Conservation (phyloP, 768 basidiomycete species). For the Macrocybe gigantea region DNA sequence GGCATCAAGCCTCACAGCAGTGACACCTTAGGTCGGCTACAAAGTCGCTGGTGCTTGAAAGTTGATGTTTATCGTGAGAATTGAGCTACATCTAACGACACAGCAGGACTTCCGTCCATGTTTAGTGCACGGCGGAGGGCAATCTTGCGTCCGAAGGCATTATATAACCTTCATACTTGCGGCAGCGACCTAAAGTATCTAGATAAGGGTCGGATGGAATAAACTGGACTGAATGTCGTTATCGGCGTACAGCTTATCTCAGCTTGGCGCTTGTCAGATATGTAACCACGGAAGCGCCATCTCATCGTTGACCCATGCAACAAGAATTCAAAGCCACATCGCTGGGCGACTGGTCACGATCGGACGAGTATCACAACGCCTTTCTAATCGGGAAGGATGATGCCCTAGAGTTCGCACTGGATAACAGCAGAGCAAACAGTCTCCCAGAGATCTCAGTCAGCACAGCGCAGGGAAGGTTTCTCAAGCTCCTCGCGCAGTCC, state of each 20-base stretch:
- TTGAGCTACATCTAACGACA: too few relatives aligned
- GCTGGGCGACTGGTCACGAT: constrained; percentile 42
- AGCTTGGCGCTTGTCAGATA: not conserved
- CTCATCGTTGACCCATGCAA: not conserved
- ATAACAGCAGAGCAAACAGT: constrained; percentile 35
- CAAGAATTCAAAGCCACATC: constrained; percentile 5
- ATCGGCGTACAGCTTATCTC: not conserved
- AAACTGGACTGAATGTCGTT: too few relatives aligned
- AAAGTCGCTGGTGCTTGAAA: too few relatives aligned
- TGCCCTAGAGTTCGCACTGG: constrained; percentile 32
- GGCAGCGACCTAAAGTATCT: too few relatives aligned
- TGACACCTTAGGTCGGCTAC: too few relatives aligned
- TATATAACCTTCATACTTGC: too few relatives aligned
- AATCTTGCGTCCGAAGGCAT: too few relatives aligned
- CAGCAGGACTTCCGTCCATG: too few relatives aligned
- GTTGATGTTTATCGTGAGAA: too few relatives aligned
- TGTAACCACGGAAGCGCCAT: not conserved
- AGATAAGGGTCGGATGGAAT: too few relatives aligned
- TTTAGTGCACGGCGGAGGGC: too few relatives aligned
- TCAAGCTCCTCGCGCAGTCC: constrained; percentile 45
- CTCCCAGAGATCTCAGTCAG: constrained; percentile 50
- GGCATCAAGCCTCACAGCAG: too few relatives aligned
- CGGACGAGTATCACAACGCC: constrained; percentile 51
- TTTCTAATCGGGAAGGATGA: constrained; percentile 42
- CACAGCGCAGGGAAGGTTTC: constrained; percentile 50